Conservation (phyloP, 192 early-diverging fungal genomes). For the Radiomyces spectabilis region DNA sequence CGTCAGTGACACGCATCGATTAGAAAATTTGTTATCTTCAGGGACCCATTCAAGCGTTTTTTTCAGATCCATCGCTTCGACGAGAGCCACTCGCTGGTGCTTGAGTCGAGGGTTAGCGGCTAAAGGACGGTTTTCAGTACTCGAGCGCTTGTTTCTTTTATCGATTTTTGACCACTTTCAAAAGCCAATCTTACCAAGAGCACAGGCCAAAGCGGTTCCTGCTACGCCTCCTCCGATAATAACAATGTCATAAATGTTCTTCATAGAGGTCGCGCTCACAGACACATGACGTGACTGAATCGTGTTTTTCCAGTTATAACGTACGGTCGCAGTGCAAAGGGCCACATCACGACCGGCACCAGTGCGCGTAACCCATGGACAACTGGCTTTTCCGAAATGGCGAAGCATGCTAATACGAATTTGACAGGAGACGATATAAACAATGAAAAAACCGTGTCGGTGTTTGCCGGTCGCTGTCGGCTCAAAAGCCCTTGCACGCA, state of each 20-base stretch:
- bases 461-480: too few species aligned
- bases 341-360: too few species aligned
- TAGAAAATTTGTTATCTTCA: slow-evolving; percentile 54
- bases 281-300: too few species aligned
- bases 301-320: too few species aligned
- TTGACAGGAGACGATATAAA: too few species aligned
- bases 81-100: slow-evolving; percentile 56
- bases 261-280: too few species aligned
- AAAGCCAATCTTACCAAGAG: slow-evolving; percentile 46
- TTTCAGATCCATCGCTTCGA: slow-evolving; percentile 72
- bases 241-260: slow-evolving; percentile 62
- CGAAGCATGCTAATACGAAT: too few species aligned
- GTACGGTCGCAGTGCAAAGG: too few species aligned
- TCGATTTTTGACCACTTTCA: not conserved
- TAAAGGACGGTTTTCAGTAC: slow-evolving; percentile 1
- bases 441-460: too few species aligned
- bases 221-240: slow-evolving; percentile 90
- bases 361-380: too few species aligned
- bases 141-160: not conserved
- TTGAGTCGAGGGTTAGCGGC: slow-evolving; percentile 14
- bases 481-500: too few species aligned
- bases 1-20: slow-evolving; percentile 80
- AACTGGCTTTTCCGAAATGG: too few species aligned
- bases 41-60: slow-evolving; percentile 46
- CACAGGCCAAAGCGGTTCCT: slow-evolving; percentile 78